Conservation (phyloP, 2,329 filamentous ascomycete genomes). For the Diaporthe sp. region DNA sequence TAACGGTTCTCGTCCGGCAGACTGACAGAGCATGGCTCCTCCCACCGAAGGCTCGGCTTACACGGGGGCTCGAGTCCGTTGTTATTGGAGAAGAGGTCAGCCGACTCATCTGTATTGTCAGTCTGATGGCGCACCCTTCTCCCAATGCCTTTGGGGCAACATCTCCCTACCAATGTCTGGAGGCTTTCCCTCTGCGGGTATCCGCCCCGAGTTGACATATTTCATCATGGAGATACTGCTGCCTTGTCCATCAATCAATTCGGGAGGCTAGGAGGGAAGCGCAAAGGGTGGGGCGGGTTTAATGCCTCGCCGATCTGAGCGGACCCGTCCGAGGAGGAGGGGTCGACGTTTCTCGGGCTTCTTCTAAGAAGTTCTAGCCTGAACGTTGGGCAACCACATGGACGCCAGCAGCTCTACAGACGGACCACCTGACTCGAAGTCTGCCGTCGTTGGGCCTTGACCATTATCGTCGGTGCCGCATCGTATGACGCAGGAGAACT, state of each 20-base stretch:
- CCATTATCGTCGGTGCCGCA: slow-evolving; percentile 11
- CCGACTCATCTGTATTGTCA: slow-evolving; percentile 6
- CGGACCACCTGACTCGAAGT: slow-evolving; percentile 4
- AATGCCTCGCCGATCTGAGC: slow-evolving; percentile 38
- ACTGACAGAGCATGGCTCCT: slow-evolving; percentile 27
- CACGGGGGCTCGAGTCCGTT: slow-evolving; percentile 1
- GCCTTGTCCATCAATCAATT: background rate
- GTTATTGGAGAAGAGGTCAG: slow-evolving; percentile 16
- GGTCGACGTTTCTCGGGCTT: slow-evolving; percentile 13
- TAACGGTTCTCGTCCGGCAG: slow-evolving; percentile 26
- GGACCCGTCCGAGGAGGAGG: slow-evolving; percentile 34
- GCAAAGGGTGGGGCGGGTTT: slow-evolving; percentile 32
- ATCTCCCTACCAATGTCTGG: background rate
- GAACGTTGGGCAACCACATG: slow-evolving; percentile 13
- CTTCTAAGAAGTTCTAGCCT: slow-evolving; percentile 17
- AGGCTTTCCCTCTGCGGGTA: background rate
- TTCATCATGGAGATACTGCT: background rate
- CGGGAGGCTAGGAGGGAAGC: background rate
- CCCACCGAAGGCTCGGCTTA: slow-evolving; percentile 14
- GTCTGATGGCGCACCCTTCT: slow-evolving; percentile 3
- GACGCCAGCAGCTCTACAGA: slow-evolving; percentile 12
- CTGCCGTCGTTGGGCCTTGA: slow-evolving; percentile 17
- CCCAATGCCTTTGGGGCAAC: background rate
- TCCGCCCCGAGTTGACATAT: background rate
- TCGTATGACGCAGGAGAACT: slow-evolving; percentile 10